Conservation (phyloP, 2,329 filamentous ascomycete genomes). For the Zymoseptoria pseudotritici region DNA sequence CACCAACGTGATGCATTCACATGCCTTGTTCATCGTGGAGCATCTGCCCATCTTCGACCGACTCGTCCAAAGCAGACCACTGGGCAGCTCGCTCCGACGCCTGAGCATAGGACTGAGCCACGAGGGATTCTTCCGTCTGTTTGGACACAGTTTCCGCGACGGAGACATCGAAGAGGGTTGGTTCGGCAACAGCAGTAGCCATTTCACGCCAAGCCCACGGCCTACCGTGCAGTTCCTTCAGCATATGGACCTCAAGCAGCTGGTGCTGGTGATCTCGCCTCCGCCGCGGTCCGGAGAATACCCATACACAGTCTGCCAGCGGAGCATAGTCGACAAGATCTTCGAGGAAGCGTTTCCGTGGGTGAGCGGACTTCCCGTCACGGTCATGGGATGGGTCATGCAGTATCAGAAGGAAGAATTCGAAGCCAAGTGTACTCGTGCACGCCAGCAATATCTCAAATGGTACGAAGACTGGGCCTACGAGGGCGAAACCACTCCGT, state of each 20-base stretch:
- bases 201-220: background rate
- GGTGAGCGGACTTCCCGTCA: slow-evolving; percentile 19
- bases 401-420: slow-evolving; percentile 18
- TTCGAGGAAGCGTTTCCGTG: slow-evolving; percentile 18
- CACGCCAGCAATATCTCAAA: slow-evolving; percentile 7
- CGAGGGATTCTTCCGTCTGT: slow-evolving; percentile 17
- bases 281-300: background rate
- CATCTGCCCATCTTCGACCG: slow-evolving; percentile 7
- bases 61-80: slow-evolving; percentile 3
- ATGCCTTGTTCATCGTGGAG: slow-evolving; percentile 15
- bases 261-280: slow-evolving; percentile 7
- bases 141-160: slow-evolving; percentile 8
- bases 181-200: background rate
- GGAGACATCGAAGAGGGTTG: background rate
- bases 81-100: slow-evolving; percentile 10
- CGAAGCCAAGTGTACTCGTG: slow-evolving; percentile 9
- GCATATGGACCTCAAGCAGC: slow-evolving; percentile 10
- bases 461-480: slow-evolving; percentile 9
- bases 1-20: slow-evolving; percentile 13
- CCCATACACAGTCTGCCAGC: slow-evolving; percentile 19
- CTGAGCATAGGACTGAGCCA: slow-evolving; percentile 19
- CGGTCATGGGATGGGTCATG: slow-evolving; percentile 21
- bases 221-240: background rate
- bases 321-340: slow-evolving; percentile 15
- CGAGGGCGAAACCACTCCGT: background rate